These are phyloP conservation scores for Geum urbanum DNA, from an alignment of 306 rosid species.

Conservation along the genomic window DNA sequence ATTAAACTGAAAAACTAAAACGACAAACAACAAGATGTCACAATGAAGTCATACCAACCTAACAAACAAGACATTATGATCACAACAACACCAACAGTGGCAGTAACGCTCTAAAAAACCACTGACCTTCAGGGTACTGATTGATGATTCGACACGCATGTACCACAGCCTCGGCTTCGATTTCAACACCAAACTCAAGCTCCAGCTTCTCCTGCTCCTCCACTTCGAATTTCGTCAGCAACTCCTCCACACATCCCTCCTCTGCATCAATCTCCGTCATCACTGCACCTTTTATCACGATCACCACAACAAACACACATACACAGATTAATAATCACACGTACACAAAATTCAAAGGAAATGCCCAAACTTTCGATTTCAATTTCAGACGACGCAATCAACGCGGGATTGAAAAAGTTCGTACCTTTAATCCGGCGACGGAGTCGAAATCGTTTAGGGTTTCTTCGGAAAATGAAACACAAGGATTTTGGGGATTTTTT, in stretches of 20 bases:
- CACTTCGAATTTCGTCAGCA: slow-evolving; percentile 4
- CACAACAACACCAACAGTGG: background rate
- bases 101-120: background rate
- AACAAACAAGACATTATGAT: background rate
- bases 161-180: slow-evolving; percentile 2
- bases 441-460: too few species aligned
- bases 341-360: background rate
- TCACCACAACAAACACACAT: background rate
- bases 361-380: background rate
- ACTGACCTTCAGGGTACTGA: slow-evolving; percentile 19
- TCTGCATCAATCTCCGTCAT: slow-evolving; percentile 16
- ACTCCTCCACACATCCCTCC: slow-evolving; percentile 14
- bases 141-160: slow-evolving; percentile 11
- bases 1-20: slow-evolving; percentile 13
- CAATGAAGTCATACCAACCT: background rate
- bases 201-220: slow-evolving; percentile 21
- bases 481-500: slow-evolving; percentile 7
- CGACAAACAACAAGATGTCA: background rate
- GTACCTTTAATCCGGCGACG: background rate
- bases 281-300: background rate
- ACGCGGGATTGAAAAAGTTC: background rate
- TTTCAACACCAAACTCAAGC: slow-evolving; percentile 22
- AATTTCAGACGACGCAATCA: background rate
- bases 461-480: background rate
- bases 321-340: background rate